Conservation (phyloP, 2,329 filamentous ascomycete species). For the Sclerotinia borealis region DNA sequence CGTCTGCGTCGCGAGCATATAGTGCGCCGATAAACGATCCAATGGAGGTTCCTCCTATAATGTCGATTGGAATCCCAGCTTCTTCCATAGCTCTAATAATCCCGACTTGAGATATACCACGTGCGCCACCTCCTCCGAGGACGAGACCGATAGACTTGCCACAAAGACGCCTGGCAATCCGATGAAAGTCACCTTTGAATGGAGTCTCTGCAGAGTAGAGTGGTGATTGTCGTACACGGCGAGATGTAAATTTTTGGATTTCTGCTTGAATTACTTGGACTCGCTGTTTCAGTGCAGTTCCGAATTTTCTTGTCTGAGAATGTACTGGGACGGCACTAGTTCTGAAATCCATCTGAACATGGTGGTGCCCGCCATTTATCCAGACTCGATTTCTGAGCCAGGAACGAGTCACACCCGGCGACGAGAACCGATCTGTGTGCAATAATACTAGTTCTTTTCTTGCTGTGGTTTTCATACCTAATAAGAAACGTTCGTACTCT, state of each 20-base stretch:
- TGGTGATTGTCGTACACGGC: slow-evolving; percentile 80
- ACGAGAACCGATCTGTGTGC: slow-evolving; percentile 82
- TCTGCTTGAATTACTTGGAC: slow-evolving; percentile 95
- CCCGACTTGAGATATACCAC: slow-evolving; percentile 87
- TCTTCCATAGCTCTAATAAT: slow-evolving; percentile 95
- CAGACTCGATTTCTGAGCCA: slow-evolving; percentile 92
- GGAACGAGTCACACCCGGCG: slow-evolving; percentile 74
- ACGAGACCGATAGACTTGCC: slow-evolving; percentile 94
- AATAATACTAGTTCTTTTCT: slow-evolving; percentile 87
- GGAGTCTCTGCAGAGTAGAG: slow-evolving; percentile 88
- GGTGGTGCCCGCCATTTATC: slow-evolving; percentile 97
- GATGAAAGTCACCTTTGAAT: slow-evolving; percentile 95
- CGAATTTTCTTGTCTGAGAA: slow-evolving; percentile 69
- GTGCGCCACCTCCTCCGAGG: slow-evolving; percentile 84
- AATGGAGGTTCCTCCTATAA: slow-evolving; percentile 93
- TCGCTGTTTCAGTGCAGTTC: slow-evolving; percentile 80
- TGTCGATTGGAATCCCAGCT: slow-evolving; percentile 90
- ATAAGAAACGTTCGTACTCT: slow-evolving; percentile 91
- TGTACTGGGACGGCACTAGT: slow-evolving; percentile 70
- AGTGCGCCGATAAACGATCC: slow-evolving; percentile 91
- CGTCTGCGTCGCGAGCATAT: slow-evolving; percentile 92
- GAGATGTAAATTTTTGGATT: slow-evolving; percentile 95
- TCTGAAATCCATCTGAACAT: slow-evolving; percentile 91
- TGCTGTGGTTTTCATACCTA: slow-evolving; percentile 96
- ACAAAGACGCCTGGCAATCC: slow-evolving; percentile 80